Evolutionary conservation across 805 yeast species (phyloP).

Genomic region (Monosporozyma siamensis): DNA sequence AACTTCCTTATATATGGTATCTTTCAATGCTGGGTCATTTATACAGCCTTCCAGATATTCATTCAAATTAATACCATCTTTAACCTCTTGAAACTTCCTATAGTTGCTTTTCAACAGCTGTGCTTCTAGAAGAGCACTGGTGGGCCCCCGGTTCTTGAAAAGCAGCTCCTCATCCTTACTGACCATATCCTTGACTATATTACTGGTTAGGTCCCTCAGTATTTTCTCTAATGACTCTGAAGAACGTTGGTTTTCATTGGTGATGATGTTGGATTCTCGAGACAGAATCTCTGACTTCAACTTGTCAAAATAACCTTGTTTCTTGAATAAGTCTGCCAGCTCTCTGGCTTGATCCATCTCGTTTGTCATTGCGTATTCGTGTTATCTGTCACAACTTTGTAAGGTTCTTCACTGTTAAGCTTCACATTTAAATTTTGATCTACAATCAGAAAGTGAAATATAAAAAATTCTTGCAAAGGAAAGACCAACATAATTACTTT

Average conservation of each 20-base stretch:
- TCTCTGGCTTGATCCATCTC: constrained; percentile 13
- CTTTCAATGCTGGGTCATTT: constrained; percentile 14
- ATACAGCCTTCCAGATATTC: constrained; percentile 13
- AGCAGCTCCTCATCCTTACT: constrained; percentile 23
- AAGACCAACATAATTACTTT: no score
- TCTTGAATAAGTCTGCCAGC: constrained; percentile 25
- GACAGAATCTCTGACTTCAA: constrained; percentile 21
- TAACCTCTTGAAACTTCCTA: constrained; percentile 12
- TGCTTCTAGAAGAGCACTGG: constrained; percentile 28
- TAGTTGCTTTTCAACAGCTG: constrained; percentile 24
- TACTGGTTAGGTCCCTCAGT: constrained; percentile 16
- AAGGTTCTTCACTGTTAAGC: background rate
- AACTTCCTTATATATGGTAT: constrained; percentile 1
- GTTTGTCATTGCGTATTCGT: background rate
- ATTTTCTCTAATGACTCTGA: constrained; percentile 4
- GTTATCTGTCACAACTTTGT: background rate
- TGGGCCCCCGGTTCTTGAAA: constrained; percentile 28
- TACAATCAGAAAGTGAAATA: no score
- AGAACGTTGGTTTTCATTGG: background rate
- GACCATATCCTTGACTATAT: constrained; percentile 23
- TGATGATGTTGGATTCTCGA: constrained; percentile 1
- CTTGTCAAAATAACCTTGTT: constrained; percentile 28
- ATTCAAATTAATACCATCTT: constrained; percentile 16
- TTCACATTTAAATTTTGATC: no score
- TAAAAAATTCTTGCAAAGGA: no score